phyloP scores from a whole-genome alignment of 106 monocot species.

The Dendrobium catenatum region DNA sequence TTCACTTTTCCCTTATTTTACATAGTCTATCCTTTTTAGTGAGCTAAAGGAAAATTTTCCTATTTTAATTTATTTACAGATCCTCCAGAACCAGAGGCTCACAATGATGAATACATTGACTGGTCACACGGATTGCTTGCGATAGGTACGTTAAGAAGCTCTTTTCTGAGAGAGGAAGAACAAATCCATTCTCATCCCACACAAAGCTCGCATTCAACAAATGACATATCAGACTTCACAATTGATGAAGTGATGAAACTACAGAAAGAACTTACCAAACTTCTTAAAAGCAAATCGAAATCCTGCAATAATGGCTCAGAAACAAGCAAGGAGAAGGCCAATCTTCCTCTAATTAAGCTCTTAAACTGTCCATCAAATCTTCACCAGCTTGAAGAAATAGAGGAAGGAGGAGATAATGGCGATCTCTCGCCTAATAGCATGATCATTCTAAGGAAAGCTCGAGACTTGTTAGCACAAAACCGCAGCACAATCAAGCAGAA shows the following conservation, averaged over 20 bases:
- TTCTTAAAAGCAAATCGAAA: conserved; percentile 34
- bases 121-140: conserved; percentile 2
- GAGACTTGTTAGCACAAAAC: conserved; percentile 36
- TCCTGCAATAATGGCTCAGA: conserved; percentile 6
- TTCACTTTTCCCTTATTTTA: no score
- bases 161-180: not conserved
- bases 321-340: conserved; percentile 10
- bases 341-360: conserved; percentile 20
- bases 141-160: not conserved
- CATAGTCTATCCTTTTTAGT: no score
- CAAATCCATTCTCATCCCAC: not conserved
- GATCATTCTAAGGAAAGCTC: conserved; percentile 36
- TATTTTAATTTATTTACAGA: not conserved
- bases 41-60: not conserved
- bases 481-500: conserved; percentile 27
- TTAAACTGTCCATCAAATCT: conserved; percentile 56
- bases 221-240: conserved; percentile 50
- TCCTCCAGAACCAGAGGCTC: not conserved
- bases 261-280: conserved; percentile 46
- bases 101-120: not conserved
- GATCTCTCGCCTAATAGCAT: conserved; percentile 63
- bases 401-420: conserved; percentile 18
- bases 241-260: conserved; percentile 52
- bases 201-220: conserved; percentile 8
- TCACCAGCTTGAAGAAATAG: conserved; percentile 24